These are phyloP conservation scores for Lentinula boryana DNA, from an alignment of 768 basidiomycete genomes.

Conservation along the genomic window DNA sequence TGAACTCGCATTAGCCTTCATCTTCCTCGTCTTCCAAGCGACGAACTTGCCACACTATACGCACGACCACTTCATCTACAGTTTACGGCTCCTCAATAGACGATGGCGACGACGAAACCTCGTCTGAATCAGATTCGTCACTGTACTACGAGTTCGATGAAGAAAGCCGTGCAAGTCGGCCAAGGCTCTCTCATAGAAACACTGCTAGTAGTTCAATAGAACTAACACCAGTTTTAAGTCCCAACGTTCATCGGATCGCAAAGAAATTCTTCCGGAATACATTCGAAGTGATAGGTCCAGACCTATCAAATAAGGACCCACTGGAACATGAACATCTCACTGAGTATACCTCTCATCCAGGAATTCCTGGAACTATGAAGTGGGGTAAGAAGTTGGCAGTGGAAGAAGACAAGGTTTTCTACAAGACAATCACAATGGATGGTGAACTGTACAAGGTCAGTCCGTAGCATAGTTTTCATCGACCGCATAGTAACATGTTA, in stretches of 20 bases:
- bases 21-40: neutral
- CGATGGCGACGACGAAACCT: neutral
- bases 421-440: constrained; percentile 46
- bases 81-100: neutral
- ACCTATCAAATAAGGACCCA: constrained; percentile 18
- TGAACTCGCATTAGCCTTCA: neutral
- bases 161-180: neutral
- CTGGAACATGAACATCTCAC: neutral
- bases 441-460: constrained; percentile 50
- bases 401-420: constrained; percentile 25
- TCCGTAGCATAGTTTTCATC: constrained; percentile 1
- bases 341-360: constrained; percentile 13
- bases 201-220: neutral
- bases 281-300: constrained; percentile 30
- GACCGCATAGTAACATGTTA: neutral
- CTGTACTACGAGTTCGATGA: neutral
- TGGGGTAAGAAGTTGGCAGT: constrained; percentile 21
- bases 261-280: constrained; percentile 15
- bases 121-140: neutral
- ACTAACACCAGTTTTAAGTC: neutral
- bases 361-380: constrained; percentile 23
- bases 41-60: neutral
- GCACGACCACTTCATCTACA: neutral
- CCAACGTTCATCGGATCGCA: neutral
- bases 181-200: neutral